Evolutionary conservation across 192 early-diverging fungal genomes (phyloP).

Genomic region (Phlyctochytrium planicorne): DNA sequence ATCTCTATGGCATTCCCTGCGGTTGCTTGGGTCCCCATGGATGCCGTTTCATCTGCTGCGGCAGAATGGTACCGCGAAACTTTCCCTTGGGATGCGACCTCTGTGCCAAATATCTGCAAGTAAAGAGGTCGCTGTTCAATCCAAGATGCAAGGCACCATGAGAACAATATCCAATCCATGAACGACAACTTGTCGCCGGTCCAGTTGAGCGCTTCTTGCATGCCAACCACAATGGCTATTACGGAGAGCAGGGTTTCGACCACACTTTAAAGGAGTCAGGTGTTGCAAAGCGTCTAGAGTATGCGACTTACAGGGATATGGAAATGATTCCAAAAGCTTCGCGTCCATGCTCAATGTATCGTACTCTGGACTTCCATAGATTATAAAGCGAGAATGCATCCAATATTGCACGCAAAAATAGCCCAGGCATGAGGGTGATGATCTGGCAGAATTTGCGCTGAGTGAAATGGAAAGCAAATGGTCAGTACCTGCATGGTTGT

Average conservation of each 20-base stretch:
- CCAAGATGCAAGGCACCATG: slow-evolving; percentile 12
- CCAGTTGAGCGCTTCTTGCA: slow-evolving; percentile 10
- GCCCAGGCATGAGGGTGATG: slow-evolving; percentile 12
- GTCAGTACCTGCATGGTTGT: neutral
- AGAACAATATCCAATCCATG: slow-evolving; percentile 19
- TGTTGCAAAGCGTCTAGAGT: too few relatives aligned
- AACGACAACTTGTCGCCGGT: slow-evolving; percentile 4
- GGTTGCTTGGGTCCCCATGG: too few relatives aligned
- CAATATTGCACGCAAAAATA: slow-evolving; percentile 2
- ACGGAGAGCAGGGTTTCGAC: slow-evolving; percentile 13
- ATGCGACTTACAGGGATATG: neutral
- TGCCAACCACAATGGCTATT: slow-evolving; percentile 9
- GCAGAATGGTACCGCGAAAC: too few relatives aligned
- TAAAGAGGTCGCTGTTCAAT: slow-evolving; percentile 10
- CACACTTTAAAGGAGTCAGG: neutral
- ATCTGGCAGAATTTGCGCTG: slow-evolving; percentile 1
- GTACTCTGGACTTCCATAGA: neutral
- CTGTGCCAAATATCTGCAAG: neutral
- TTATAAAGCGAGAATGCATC: slow-evolving; percentile 4
- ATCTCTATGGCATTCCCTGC: too few relatives aligned
- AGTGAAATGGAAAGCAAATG: neutral
- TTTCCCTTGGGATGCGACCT: neutral
- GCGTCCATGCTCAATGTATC: neutral
- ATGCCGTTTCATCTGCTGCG: too few relatives aligned
- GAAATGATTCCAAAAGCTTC: slow-evolving; percentile 6